These are phyloP conservation scores for Candida silvicultrix DNA, from an alignment of 805 yeast genomes.

Conservation along the genomic window DNA sequence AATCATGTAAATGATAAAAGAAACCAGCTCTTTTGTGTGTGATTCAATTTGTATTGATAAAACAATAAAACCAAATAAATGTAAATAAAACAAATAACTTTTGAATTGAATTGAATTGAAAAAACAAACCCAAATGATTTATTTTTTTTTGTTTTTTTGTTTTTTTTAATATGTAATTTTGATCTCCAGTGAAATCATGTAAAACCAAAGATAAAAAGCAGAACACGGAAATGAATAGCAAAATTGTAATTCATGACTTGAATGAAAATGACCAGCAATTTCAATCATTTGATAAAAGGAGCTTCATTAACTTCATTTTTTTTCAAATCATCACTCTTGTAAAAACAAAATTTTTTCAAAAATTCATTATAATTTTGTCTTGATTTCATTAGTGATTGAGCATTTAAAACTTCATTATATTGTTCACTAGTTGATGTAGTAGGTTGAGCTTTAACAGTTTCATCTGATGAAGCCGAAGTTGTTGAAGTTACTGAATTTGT, in stretches of 20 bases:
- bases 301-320: slow-evolving; percentile 1
- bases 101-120: background rate
- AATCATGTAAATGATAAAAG: background rate
- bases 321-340: slow-evolving; percentile 14
- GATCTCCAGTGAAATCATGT: no score
- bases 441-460: background rate
- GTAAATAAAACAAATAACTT: background rate
- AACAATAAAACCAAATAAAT: background rate
- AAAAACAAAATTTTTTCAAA: slow-evolving; percentile 22
- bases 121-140: background rate
- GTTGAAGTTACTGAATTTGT: slow-evolving; percentile 3
- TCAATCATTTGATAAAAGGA: slow-evolving; percentile 1
- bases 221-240: no score
- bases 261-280: background rate
- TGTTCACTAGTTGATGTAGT: background rate
- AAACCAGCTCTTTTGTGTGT: background rate
- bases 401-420: background rate
- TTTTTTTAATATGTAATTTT: no score
- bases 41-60: background rate
- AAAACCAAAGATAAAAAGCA: no score
- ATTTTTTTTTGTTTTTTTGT: no score
- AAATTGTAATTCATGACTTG: no score
- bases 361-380: slow-evolving; percentile 16
- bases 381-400: background rate
- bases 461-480: slow-evolving; percentile 5